These are phyloP conservation scores for Boechera divaricarpa DNA, from an alignment of 345 rosid genomes.

Conservation along the genomic window DNA sequence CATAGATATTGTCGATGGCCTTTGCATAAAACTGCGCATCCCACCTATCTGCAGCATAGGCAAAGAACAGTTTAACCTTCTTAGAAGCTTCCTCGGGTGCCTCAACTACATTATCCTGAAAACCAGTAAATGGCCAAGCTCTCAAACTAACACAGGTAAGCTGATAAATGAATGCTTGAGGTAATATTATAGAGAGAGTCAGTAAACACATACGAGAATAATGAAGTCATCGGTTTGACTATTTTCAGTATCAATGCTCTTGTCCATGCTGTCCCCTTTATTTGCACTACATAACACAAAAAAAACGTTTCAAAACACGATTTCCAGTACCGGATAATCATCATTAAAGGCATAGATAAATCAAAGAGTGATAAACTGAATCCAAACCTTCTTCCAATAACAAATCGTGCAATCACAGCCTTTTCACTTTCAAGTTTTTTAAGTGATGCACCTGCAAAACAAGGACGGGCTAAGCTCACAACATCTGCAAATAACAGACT, in stretches of 20 bases:
- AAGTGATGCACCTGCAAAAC: conserved; percentile 57
- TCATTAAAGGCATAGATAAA: not conserved
- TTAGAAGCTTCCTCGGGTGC: conserved; percentile 61
- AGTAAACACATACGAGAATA: conserved; percentile 61
- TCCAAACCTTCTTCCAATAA: conserved; percentile 88
- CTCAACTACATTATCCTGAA: conserved; percentile 70
- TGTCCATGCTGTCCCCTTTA: conserved; percentile 67
- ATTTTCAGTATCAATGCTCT: conserved; percentile 66
- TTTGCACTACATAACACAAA: conserved; percentile 57
- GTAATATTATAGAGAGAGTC: conserved; percentile 20
- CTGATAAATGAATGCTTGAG: not conserved
- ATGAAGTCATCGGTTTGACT: conserved; percentile 67
- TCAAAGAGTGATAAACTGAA: conserved; percentile 23
- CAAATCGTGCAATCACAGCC: conserved; percentile 79
- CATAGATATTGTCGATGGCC: conserved; percentile 76
- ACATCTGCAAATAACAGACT: conserved; percentile 13
- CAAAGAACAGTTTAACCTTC: conserved; percentile 66
- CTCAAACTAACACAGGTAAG: conserved; percentile 25
- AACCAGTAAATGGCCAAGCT: conserved; percentile 21
- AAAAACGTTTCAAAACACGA: conserved; percentile 21
- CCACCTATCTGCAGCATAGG: conserved; percentile 73
- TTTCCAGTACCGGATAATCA: not conserved
- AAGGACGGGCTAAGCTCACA: conserved; percentile 12
- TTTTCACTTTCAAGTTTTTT: conserved; percentile 69
- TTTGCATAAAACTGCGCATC: conserved; percentile 85